Conservation (phyloP, 495 filamentous ascomycete species). For the Trypethelium eluteriae region DNA sequence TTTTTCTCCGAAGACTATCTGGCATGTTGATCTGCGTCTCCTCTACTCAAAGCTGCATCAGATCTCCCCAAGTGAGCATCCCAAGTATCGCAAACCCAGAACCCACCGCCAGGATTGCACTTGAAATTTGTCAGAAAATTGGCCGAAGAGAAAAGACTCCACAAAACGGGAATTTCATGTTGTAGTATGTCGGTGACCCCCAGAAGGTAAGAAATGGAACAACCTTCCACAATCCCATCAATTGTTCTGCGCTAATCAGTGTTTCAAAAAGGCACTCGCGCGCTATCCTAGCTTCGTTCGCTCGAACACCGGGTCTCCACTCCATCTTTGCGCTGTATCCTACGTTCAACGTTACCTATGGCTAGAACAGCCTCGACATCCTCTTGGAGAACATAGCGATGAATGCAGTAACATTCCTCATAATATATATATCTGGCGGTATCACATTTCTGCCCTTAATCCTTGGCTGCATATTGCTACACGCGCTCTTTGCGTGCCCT, state of each 20-base stretch:
- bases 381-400: constrained; percentile 23
- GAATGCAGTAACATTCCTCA: constrained; percentile 59
- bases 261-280: not conserved
- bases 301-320: not conserved
- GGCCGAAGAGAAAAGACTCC: no score
- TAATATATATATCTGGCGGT: constrained; percentile 80
- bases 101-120: no score
- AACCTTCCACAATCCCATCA: no score
- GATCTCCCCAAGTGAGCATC: no score
- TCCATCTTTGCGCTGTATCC: not conserved
- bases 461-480: constrained; percentile 47
- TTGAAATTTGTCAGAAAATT: no score
- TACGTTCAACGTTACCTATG: not conserved
- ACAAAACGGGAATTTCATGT: no score
- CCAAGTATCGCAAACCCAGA: no score
- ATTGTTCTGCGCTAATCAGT: no score
- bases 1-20: not conserved
- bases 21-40: no score
- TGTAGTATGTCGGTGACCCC: no score
- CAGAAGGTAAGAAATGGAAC: no score
- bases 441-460: constrained; percentile 81
- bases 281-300: not conserved
- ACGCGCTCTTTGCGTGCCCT: not conserved
- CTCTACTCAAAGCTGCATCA: no score
- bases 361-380: constrained; percentile 9